phyloP scores from a whole-genome alignment of 257 asterid genomes.

The Nicotiana tomentosiformis region DNA sequence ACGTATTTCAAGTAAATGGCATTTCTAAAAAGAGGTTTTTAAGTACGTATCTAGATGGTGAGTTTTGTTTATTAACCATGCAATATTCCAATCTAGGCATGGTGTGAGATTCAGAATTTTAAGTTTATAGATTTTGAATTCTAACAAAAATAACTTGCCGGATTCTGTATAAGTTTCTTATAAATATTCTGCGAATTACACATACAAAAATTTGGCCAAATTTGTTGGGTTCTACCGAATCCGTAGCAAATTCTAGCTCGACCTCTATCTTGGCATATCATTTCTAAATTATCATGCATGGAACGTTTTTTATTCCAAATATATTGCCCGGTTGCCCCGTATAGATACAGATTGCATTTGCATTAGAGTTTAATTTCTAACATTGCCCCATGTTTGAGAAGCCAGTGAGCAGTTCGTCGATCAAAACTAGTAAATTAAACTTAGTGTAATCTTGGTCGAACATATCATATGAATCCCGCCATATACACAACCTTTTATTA shows the following conservation, averaged over 20 bases:
- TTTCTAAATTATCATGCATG: too few relatives aligned
- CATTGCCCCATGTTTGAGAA: neutral
- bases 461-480: neutral
- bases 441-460: neutral
- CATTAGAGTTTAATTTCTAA: neutral
- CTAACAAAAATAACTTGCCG: too few relatives aligned
- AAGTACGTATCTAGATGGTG: neutral
- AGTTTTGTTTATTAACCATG: neutral
- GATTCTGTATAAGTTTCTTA: neutral
- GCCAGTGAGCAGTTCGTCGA: too few relatives aligned
- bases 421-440: neutral
- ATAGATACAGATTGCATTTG: neutral
- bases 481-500: neutral
- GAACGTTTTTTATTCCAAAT: too few relatives aligned
- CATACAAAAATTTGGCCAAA: too few relatives aligned
- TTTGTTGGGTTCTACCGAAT: too few relatives aligned
- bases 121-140: too few relatives aligned
- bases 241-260: too few relatives aligned
- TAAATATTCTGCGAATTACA: too few relatives aligned
- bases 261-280: too few relatives aligned
- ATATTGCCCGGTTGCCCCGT: too few relatives aligned
- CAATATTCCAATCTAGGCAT: neutral
- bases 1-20: constrained; percentile 3
- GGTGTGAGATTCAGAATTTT: neutral
- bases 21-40: neutral